These are phyloP conservation scores for Lathyrus oleraceus DNA, from an alignment of 306 rosid genomes.

Conservation along the genomic window DNA sequence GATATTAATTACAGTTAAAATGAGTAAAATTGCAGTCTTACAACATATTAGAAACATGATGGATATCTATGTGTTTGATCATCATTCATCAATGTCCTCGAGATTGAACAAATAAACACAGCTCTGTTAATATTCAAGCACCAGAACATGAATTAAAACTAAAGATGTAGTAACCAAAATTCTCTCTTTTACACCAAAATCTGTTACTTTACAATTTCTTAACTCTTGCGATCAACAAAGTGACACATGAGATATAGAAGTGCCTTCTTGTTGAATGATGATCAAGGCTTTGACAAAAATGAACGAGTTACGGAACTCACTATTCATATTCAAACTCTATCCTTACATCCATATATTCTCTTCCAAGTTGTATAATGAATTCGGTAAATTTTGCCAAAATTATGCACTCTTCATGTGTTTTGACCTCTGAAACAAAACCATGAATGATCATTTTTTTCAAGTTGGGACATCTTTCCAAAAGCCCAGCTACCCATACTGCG, in stretches of 20 bases:
- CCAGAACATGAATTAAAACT: background rate
- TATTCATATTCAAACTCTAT: slow-evolving; percentile 64
- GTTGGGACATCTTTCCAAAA: slow-evolving; percentile 70
- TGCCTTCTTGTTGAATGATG: slow-evolving; percentile 23
- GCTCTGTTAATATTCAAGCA: background rate
- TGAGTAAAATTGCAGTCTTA: slow-evolving; percentile 3
- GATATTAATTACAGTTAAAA: background rate
- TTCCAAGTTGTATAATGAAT: slow-evolving; percentile 60
- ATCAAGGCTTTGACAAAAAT: slow-evolving; percentile 8
- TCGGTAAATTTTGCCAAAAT: slow-evolving; percentile 59
- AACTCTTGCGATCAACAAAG: slow-evolving; percentile 1
- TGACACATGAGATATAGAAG: background rate
- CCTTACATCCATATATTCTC: slow-evolving; percentile 56
- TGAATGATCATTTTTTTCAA: slow-evolving; percentile 60
- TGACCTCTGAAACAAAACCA: slow-evolving; percentile 72
- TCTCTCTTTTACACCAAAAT: slow-evolving; percentile 27
- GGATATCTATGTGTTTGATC: background rate
- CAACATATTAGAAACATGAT: background rate
- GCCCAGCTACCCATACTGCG: slow-evolving; percentile 70
- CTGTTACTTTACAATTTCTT: slow-evolving; percentile 32
- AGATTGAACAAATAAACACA: slow-evolving; percentile 6
- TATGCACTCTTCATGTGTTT: slow-evolving; percentile 63
- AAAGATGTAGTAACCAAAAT: background rate
- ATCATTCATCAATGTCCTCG: slow-evolving; percentile 2
- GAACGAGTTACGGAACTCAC: slow-evolving; percentile 9